Base-by-base conservation (phyloP, 1,284 basidiomycete genomes). In the Tilletia caries region DNA sequence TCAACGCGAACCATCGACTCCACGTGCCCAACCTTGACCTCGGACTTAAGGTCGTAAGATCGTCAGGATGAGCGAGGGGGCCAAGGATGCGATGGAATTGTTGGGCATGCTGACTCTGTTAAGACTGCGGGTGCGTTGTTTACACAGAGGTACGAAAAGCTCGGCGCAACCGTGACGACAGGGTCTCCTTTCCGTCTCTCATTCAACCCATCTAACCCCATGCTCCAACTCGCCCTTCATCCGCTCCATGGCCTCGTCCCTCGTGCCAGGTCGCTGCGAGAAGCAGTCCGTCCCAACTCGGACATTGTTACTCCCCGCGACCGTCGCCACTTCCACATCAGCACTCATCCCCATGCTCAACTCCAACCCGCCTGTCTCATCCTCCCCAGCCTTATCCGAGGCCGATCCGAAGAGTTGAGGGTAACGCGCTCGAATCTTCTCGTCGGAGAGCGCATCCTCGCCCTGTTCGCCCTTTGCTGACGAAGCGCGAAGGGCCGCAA, bases 271-370 rank as follows among this genome's bases (percentile, higher is more conserved):
- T 20, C 84, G 71, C 25, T 72, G 84, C 0, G 95, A 95, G 82
- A 98, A 97, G 68, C 97, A 93, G 27, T 91, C 89, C 6, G 92
- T 94, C 0, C 95, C 95, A 2, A 98, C 93, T 48, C 95, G 86
- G 1, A 98, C 93, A 67, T 93, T 89, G 78, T 91, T 89, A 79
- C 92, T 92, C 0, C 93, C 95, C 20, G 90, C 89, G 82, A 86
- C 87, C 70, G 96, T 85, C 1, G 95, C 95, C 52, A 90, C 88
- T 79, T 91, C 92, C 82, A 95, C 96, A 79, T 98, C 95, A 69
- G 90, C 91, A 68, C 93, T 95, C 95, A 98, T 98, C 25, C 95
- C 95, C 95, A 98, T 98, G 79, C 93, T 95, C 81, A 98, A 83
- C 79, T 93, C 82, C 71, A 98, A 83, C 67, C 85, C 85, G 3